Evolutionary conservation across 441 rosid species (phyloP).

Genomic region (Hura crepitans): DNA sequence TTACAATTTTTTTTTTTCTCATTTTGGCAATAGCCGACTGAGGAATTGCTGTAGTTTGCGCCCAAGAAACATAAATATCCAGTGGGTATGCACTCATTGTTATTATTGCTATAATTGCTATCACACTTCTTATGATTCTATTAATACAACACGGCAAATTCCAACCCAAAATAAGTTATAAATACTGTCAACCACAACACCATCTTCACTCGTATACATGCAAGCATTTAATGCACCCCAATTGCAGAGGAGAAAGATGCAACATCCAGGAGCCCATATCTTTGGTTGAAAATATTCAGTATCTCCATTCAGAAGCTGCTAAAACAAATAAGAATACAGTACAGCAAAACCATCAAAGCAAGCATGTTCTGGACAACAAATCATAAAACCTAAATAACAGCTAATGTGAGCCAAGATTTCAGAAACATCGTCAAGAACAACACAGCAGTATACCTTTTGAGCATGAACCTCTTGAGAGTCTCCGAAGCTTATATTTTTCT

Average conservation of each 20-base stretch:
- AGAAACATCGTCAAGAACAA: constrained; percentile 14
- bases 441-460: constrained; percentile 57
- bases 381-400: constrained; percentile 23
- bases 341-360: constrained; percentile 5
- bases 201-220: background rate
- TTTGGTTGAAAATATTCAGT: constrained; percentile 2
- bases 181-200: background rate
- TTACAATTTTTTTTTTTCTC: background rate
- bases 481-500: constrained; percentile 63
- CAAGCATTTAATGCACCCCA: background rate
- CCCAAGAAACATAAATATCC: background rate
- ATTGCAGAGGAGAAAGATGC: background rate
- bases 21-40: background rate
- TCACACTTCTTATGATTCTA: background rate
- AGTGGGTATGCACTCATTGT: background rate
- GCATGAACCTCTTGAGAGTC: constrained; percentile 91
- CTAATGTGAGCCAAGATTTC: constrained; percentile 7
- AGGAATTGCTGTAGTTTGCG: background rate
- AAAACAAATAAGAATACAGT: constrained; percentile 14
- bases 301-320: constrained; percentile 11
- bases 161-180: background rate
- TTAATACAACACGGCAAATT: background rate
- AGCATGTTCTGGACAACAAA: constrained; percentile 3
- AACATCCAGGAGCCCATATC: constrained; percentile 1
- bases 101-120: background rate